Base-by-base conservation (phyloP, 2,329 filamentous ascomycete genomes). In the Periconia macrospinosa region DNA sequence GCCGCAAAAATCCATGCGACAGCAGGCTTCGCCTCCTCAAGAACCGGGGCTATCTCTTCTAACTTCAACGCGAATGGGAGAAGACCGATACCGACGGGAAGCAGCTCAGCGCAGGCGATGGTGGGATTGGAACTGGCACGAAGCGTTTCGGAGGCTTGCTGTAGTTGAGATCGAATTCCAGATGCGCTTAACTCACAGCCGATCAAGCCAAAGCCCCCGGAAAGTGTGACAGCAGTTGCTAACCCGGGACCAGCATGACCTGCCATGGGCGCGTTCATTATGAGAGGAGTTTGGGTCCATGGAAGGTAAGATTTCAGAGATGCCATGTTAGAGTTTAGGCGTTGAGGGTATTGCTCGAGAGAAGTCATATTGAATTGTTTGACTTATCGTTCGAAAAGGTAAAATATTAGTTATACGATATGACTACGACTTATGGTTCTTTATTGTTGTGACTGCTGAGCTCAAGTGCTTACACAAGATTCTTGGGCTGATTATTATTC, bases 1-100 rank as follows among this genome's bases (percentile, higher is more conserved):
- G 85, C 84, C 1, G 86, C 87, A 62, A 89, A 89, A 6, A 90
- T 76, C 87, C 87, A 90, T 1, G 88, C 75, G 0, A 85, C 86
- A 0, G 79, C 80, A 1, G 86, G 85, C 1, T 73, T 75, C 66
- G 84, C 81, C 54, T 77, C 75, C 35, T 65, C 64, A 6, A 90
- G 70, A 7, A 88, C 59, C 1, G 81, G 80, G 1, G 84, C 63
- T 0, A 76, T 76, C 7, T 76, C 70, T 44, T 81, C 75, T 48
- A 83, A 59, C 6, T 74, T 67, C 6, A 69, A 64, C 2, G 71
- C 62, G 67, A 76, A 84, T 11, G 83, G 79, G 46, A 89, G 75
- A 68, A 90, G 84, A 41, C 86, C 86, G 1, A 88, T 76, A 48
- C 82, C 85, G 30, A 89, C 68, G 17, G 81, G 81, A 0, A 84